These are phyloP conservation scores for Neurospora sp. DNA, from an alignment of 2,329 filamentous ascomycete genomes.

Conservation along the genomic window DNA sequence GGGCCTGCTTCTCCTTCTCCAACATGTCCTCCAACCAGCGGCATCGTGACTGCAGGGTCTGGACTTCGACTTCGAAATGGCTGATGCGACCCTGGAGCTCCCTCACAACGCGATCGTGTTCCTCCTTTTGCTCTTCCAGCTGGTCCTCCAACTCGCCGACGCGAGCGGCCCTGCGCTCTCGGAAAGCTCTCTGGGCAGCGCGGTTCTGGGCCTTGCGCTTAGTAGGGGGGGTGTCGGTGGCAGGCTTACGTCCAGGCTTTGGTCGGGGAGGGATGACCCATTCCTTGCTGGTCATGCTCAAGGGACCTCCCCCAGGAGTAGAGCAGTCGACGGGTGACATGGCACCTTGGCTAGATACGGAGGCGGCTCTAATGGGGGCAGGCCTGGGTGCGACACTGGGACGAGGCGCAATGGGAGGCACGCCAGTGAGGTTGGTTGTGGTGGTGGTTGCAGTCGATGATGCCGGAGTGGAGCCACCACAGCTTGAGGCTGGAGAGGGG, in stretches of 20 bases:
- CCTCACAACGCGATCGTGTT: conserved; percentile 45
- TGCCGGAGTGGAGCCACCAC: conserved; percentile 12
- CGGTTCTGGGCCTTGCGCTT: conserved; percentile 94
- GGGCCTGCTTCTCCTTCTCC: conserved; percentile 44
- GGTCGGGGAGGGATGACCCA: conserved; percentile 78
- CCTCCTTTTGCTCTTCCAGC: conserved; percentile 50
- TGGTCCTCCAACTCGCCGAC: conserved; percentile 68
- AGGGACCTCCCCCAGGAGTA: conserved; percentile 27
- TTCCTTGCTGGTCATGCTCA: conserved; percentile 66
- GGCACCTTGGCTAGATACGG: conserved; percentile 29
- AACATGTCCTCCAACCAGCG: conserved; percentile 54
- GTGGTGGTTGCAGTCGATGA: conserved; percentile 5
- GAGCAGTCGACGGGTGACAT: conserved; percentile 40
- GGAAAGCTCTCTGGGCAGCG: conserved; percentile 81
- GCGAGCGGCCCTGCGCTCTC: conserved; percentile 75
- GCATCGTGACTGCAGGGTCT: conserved; percentile 54
- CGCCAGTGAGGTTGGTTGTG: neutral
- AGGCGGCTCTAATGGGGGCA: conserved; percentile 7
- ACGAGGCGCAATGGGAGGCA: conserved; percentile 18
- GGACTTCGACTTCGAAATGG: conserved; percentile 54
- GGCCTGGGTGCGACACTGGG: conserved; percentile 13
- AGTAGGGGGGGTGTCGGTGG: conserved; percentile 83
- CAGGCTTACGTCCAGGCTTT: conserved; percentile 87
- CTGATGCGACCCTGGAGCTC: conserved; percentile 49
- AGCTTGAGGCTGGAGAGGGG: conserved; percentile 11